A percentile compares a stretch with the other conserved stretches of the same genome.
Evolutionary conservation across 2,329 filamentous ascomycete species (phyloP).

Genomic region (Colletotrichum orchidophilum): DNA sequence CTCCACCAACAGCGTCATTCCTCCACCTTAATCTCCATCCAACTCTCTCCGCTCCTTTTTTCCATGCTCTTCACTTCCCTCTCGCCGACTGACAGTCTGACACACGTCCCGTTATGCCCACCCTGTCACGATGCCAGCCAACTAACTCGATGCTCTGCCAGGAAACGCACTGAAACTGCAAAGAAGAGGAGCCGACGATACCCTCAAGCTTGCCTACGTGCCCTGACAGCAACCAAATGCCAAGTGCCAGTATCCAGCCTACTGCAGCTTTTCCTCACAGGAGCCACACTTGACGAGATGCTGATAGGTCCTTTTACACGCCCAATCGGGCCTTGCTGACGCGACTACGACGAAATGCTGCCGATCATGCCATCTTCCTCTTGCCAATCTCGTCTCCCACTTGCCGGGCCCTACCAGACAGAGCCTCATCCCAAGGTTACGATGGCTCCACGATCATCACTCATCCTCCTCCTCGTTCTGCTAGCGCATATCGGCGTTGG

Average conservation of each 20-base stretch:
- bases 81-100: neutral
- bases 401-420: neutral
- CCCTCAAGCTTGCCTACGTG: slow-evolving; percentile 9
- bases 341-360: neutral
- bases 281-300: slow-evolving; percentile 3
- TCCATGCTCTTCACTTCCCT: neutral
- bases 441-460: slow-evolving; percentile 1
- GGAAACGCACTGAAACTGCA: neutral
- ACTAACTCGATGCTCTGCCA: slow-evolving; percentile 3
- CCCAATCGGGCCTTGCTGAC: slow-evolving; percentile 19
- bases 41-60: slow-evolving; percentile 19
- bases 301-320: neutral
- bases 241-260: neutral
- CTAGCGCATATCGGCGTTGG: neutral
- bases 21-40: slow-evolving; percentile 29
- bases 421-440: slow-evolving; percentile 21
- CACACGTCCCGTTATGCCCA: slow-evolving; percentile 6
- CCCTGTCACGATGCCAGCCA: slow-evolving; percentile 1
- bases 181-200: slow-evolving; percentile 23
- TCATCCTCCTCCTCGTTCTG: neutral
- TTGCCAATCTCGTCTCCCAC: neutral
- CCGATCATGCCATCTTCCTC: neutral
- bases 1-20: slow-evolving; percentile 31
- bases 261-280: slow-evolving; percentile 1
- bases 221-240: neutral